Evolutionary conservation across 192 early-diverging fungal genomes (phyloP).

Genomic region (Backusella westeae): DNA sequence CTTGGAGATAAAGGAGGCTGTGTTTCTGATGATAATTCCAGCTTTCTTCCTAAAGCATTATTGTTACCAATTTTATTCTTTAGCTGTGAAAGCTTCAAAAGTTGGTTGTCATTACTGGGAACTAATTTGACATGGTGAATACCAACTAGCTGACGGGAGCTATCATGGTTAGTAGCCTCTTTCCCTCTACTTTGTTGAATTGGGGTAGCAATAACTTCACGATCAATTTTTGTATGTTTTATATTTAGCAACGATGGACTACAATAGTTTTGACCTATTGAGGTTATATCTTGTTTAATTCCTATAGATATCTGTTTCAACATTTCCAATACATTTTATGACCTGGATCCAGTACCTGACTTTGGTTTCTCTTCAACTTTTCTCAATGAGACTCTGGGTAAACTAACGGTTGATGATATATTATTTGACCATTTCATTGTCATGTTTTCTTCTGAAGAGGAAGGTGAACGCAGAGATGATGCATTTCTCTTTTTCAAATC

Average conservation of each 20-base stretch:
- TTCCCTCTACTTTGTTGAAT: neutral
- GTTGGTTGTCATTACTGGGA: neutral
- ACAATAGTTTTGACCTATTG: neutral
- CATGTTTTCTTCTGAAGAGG: neutral
- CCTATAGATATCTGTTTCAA: neutral
- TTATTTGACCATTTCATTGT: neutral
- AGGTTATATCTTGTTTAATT: neutral
- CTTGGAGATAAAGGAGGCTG: neutral
- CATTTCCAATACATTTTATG: neutral
- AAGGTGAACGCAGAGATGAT: neutral
- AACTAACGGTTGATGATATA: neutral
- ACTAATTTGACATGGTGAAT: neutral
- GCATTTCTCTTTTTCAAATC: neutral
- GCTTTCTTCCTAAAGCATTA: neutral
- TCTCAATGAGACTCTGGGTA: neutral
- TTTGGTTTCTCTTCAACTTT: neutral
- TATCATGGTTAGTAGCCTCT: neutral
- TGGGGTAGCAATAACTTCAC: neutral
- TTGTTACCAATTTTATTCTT: neutral
- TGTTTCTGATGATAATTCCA: neutral
- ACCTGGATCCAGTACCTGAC: neutral
- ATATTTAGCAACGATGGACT: neutral
- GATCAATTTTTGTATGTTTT: neutral
- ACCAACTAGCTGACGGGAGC: neutral
- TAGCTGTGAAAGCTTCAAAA: neutral